Evolutionary conservation across 352 stramenopile genomes (phyloP).

Genomic region (Pythium coloratum): DNA sequence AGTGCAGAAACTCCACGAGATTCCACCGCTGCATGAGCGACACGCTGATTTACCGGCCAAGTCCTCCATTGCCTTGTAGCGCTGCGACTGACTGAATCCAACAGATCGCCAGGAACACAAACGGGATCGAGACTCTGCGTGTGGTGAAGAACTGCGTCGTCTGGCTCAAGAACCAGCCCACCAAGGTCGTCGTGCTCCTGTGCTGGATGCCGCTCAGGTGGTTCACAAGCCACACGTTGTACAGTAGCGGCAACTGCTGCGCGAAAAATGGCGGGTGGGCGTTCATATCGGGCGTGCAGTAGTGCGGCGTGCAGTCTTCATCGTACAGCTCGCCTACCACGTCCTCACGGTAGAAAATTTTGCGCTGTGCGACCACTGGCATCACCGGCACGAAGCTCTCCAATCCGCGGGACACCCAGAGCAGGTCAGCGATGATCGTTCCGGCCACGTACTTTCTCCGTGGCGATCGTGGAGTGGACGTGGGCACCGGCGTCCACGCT

Average conservation of each 20-base stretch:
- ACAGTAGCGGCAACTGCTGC: slow-evolving; percentile 3
- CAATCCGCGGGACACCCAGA: background rate
- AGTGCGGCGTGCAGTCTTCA: background rate
- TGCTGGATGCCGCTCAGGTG: background rate
- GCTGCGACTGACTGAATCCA: slow-evolving; percentile 6
- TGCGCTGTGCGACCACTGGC: background rate
- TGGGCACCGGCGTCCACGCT: background rate
- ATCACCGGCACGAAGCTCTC: slow-evolving; percentile 1
- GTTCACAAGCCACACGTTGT: slow-evolving; percentile 1
- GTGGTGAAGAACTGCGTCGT: background rate
- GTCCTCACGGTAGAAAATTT: background rate
- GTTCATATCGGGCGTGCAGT: background rate
- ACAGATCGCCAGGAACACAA: slow-evolving; percentile 2
- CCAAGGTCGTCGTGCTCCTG: background rate
- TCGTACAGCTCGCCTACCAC: slow-evolving; percentile 8
- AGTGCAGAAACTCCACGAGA: background rate
- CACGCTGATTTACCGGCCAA: background rate
- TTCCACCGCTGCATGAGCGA: background rate
- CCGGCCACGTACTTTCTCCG: background rate
- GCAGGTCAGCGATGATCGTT: background rate
- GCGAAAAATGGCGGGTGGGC: background rate
- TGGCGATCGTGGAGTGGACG: background rate
- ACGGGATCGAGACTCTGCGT: background rate
- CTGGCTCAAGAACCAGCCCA: slow-evolving; percentile 1
- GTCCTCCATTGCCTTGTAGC: slow-evolving; percentile 14